Percentiles rank a stretch among this genome's conserved stretches.
These are phyloP conservation scores for Eucalyptus shirleyi DNA, from an alignment of 345 rosid species.

Conservation along the genomic window DNA sequence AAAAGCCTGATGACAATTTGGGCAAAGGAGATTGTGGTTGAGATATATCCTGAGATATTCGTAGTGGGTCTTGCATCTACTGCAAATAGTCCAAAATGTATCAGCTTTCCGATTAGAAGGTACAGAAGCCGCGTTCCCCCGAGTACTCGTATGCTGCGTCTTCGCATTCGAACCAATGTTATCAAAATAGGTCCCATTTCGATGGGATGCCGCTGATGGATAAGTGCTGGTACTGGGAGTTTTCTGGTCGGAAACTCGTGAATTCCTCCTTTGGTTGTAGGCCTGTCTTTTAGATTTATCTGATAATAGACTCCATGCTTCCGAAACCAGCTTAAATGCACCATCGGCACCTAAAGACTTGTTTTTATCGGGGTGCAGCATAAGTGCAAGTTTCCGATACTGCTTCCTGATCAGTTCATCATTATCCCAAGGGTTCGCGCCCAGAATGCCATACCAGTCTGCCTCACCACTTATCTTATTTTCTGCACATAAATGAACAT, in stretches of 20 bases:
- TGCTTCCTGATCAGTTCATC: slow-evolving; percentile 60
- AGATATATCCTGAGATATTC: slow-evolving; percentile 72
- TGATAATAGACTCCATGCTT: slow-evolving; percentile 74
- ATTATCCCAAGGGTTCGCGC: slow-evolving; percentile 42
- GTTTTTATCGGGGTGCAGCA: slow-evolving; percentile 91
- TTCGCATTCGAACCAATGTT: slow-evolving; percentile 6
- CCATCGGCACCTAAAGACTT: slow-evolving; percentile 79
- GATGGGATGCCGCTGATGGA: slow-evolving; percentile 18
- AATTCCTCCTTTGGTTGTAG: slow-evolving; percentile 49
- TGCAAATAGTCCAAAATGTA: slow-evolving; percentile 90
- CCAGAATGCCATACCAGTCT: slow-evolving; percentile 79
- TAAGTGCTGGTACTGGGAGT: slow-evolving; percentile 9
- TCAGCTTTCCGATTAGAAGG: slow-evolving; percentile 12
- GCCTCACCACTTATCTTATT: slow-evolving; percentile 47
- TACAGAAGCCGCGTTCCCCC: background rate
- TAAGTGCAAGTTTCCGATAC: slow-evolving; percentile 51
- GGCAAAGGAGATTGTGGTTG: slow-evolving; percentile 72
- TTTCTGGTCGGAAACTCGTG: slow-evolving; percentile 12
- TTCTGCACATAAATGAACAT: slow-evolving; percentile 59
- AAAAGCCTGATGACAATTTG: slow-evolving; percentile 58
- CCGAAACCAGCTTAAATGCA: slow-evolving; percentile 64
- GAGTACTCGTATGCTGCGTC: slow-evolving; percentile 5
- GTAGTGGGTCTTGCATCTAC: slow-evolving; percentile 60
- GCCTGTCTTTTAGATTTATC: slow-evolving; percentile 51
- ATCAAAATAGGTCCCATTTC: slow-evolving; percentile 34